Evolutionary conservation across 2,329 filamentous ascomycete species (phyloP), one percentile per base, ranked within the genome.

Genomic region (Fusarium clavum): DNA sequence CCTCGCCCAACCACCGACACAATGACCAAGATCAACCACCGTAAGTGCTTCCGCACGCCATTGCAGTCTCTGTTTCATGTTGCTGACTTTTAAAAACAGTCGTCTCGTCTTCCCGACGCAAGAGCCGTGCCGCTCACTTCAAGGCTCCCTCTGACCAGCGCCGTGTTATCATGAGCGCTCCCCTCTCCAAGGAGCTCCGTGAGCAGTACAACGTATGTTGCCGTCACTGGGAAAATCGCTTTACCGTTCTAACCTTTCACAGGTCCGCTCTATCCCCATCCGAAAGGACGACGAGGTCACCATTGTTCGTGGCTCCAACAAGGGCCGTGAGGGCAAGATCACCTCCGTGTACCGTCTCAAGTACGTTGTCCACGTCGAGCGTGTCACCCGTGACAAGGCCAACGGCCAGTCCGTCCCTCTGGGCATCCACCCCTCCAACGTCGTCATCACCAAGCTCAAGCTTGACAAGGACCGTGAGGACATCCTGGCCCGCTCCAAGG

Each of bases 71-170:
- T 46, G 9, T 47, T 29, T 25, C n/a, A 57, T 24, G 29, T 52
- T 30, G 12, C 47, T 22, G 44, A 53, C 22, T 47, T 14, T 44
- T 57, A 14, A 16, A n/a, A 27, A 40, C 44, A 91, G 89, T 82
- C 79, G 81, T 94, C 80, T 74, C 78, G 68, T 93, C 93, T 85
- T 97, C 94, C 82, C 91, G 95, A 87, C 92, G 95, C 88, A 99
- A 99, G 94, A 96, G 94, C 87, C 94, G 96, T 86, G 97, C 97
- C 90, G 93, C 94, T 83, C 95, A 99, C 90, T 99, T 97, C 91
- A 87, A 89, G 83, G 96, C 96, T 77, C 94, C 94, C 78, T 98
- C 94, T 83, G 94, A 92, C 87, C 89, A 93, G 82, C 94, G 96
- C 85, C 94, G 96, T 83, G 89, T 91, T 79, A 97, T 97, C 88